Base-by-base conservation (phyloP, 2,329 filamentous ascomycete species). In the Pseudopithomyces maydicus region DNA sequence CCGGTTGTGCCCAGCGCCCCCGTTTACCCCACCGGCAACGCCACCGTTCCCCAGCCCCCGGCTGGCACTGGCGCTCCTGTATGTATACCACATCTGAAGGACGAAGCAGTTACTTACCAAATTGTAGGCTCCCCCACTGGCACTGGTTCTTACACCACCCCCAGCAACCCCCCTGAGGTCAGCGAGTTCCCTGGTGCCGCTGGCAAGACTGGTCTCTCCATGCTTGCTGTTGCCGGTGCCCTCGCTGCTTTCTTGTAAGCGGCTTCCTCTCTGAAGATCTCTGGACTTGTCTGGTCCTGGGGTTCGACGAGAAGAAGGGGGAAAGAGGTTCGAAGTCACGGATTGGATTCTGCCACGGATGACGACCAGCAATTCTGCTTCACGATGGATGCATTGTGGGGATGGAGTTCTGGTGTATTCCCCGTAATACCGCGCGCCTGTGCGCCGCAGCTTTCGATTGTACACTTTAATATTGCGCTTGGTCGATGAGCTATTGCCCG, bases 141-240 rank as follows among this genome's bases (percentile, higher is more conserved):
- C n/a, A 68, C 62, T 46, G 65, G 65, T 44, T 53, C 50, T 65
- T 33, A 63, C 64, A 62, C 71, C 64, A 62, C 71, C 69, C 58
- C 67, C 70, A 54, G 66, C 69, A 60, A 66, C 70, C 56, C 56
- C 50, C 66, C 35, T 48, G 64, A 56, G 59, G 69, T 62, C 52
- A 29, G 26, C 26, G 61, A 70, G 64, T 83, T 79, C 80, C 83
- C 81, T 57, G 83, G 81, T 54, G 83, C 80, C 67, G 82, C 81
- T 68, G 76, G 77, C 70, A 79, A 81, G 75, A 77, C 75, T 58
- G 81, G 81, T 69, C 81, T 79, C 57, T 81, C 80, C 67, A 75
- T 85, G 60, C 79, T 81, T 57, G 82, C 80, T 70, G 73, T 85
- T 64, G 77, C 82, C 68, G 83, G 80, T 75, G 76, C 82, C 62